Base-by-base conservation (phyloP, 2,329 filamentous ascomycete species). In the Teratosphaeria nubilosa region DNA sequence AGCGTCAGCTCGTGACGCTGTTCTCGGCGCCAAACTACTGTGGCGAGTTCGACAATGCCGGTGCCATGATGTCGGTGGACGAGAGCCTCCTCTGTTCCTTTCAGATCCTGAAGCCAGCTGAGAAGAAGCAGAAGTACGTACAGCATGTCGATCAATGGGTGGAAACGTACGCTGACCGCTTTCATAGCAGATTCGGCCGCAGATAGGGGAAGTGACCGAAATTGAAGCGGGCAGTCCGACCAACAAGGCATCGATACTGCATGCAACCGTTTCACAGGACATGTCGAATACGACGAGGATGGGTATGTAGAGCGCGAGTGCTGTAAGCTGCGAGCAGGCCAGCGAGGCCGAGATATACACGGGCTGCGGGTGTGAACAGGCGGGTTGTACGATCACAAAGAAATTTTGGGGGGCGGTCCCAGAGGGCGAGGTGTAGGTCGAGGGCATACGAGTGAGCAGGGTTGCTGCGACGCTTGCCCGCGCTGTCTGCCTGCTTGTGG, bases 81-180 rank as follows among this genome's bases (percentile, higher is more conserved):
- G 94, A 97, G 82, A 96, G 91, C 75, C 79, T 99, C 76, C 82
- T 99, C 71, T 99, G 94, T 82, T 96, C 91, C 63, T 99, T 99
- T 87, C 94, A 97, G 88, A 97, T 99, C 74, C 83, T 99, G 80
- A 99, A 97, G 82, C 94, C 94, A 72, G 94, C 94, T 77, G 94
- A 99, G 85, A 99, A 99, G 87, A 99, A 99, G 87, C 92, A 96
- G 90, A 97, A 97, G 91, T 97, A 95, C 82, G 91, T 62, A 32
- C 69, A 67, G 82, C 80, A 76, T 76, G 79, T 80, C 83, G 51
- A 53, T 41, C 22, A 20, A 13, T 53, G n/a, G 7, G n/a, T 22
- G 20, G 27, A 3, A 32, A 30, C 16, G 34, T 58, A 62, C 56
- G 62, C 31, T 56, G 22, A 57, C 56, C 34, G 25, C n/a, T 16